Percentiles rank a stretch among this genome's conserved stretches.
Evolutionary conservation across 208 protist genomes (phyloP).

Genomic region (Acanthamoeba sp.): DNA sequence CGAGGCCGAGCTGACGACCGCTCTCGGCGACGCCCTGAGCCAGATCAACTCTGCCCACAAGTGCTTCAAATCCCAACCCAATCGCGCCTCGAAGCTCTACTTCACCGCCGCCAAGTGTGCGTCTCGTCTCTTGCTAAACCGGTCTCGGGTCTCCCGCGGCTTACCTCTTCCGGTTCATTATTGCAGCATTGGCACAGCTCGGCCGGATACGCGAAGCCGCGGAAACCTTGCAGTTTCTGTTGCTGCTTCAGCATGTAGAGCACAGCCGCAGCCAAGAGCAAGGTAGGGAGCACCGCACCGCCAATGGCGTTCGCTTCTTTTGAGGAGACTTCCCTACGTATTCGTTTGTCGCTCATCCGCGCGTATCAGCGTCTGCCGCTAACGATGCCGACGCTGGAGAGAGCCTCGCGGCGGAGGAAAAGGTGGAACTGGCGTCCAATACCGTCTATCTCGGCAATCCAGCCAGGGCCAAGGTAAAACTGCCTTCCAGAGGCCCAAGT

Average conservation of each 20-base stretch:
- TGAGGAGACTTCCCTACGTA: no score
- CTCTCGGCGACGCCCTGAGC: not conserved
- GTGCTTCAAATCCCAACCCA: not conserved
- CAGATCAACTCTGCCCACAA: not conserved
- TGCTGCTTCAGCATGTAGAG: not conserved
- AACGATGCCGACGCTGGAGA: not conserved
- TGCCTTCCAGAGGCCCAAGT: no score
- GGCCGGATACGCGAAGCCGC: not conserved
- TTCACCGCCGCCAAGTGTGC: constrained; percentile 11
- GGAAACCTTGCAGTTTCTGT: not conserved
- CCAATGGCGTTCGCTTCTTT: no score
- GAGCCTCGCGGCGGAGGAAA: not conserved
- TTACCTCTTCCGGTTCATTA: no score
- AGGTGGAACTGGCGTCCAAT: not conserved
- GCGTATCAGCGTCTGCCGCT: no score
- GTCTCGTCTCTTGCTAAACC: not conserved
- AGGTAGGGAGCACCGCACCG: no score
- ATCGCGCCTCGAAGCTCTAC: constrained; percentile 5
- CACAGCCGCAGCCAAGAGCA: not conserved
- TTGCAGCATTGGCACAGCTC: not conserved
- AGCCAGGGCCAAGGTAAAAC: not conserved
- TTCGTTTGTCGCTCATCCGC: no score
- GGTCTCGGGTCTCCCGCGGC: not conserved
- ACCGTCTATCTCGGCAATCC: not conserved
- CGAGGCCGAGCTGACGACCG: not conserved